phyloP scores from a whole-genome alignment of 192 early-diverging fungal species.

The Rhizophagus prolifer region DNA sequence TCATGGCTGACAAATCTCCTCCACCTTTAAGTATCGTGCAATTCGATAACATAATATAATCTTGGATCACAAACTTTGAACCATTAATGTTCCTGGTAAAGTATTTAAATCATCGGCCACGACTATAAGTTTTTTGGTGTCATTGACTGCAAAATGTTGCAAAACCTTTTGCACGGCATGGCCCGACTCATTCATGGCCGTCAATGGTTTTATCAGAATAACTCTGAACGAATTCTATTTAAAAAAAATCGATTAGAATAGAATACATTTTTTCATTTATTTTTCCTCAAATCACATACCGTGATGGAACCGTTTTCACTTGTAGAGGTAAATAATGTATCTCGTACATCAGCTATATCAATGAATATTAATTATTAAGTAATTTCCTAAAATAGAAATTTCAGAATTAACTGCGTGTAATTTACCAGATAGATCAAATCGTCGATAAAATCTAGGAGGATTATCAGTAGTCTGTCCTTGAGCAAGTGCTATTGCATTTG shows the following conservation, averaged over 20 bases:
- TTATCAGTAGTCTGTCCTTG: slow-evolving; percentile 33
- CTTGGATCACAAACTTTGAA: slow-evolving; percentile 46
- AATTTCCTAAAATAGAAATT: not conserved
- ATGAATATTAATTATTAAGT: not conserved
- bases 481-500: slow-evolving; percentile 55
- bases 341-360: slow-evolving; percentile 53
- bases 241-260: slow-evolving; percentile 13
- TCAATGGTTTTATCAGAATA: slow-evolving; percentile 56
- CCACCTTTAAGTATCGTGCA: slow-evolving; percentile 32
- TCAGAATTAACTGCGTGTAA: not conserved
- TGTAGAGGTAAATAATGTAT: slow-evolving; percentile 46
- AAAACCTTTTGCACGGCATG: slow-evolving; percentile 53
- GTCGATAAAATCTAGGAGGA: slow-evolving; percentile 40
- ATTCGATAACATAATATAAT: not conserved
- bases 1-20: slow-evolving; percentile 44
- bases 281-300: slow-evolving; percentile 2
- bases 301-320: slow-evolving; percentile 36
- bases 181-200: slow-evolving; percentile 57
- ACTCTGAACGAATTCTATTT: slow-evolving; percentile 52
- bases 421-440: slow-evolving; percentile 38
- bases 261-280: not conserved
- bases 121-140: slow-evolving; percentile 55
- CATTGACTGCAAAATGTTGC: slow-evolving; percentile 43
- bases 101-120: slow-evolving; percentile 61
- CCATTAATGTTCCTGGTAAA: slow-evolving; percentile 52